phyloP scores from a whole-genome alignment of 768 basidiomycete genomes.

The Dentipellis fragilis region DNA sequence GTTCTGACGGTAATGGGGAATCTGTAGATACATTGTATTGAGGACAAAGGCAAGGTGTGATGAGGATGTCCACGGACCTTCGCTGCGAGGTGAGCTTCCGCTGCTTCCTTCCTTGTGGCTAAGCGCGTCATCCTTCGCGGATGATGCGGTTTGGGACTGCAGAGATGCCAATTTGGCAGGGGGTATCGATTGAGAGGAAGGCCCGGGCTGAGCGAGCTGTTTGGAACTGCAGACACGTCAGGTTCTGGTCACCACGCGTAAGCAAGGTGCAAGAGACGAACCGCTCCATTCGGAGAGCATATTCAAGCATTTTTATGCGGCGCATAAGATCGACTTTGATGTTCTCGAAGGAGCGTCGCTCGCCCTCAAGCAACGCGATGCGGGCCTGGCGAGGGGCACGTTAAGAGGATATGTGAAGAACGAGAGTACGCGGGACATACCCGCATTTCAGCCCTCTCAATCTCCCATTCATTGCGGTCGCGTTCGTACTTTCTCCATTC shows the following conservation, averaged over 20 bases:
- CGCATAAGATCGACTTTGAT: constrained; percentile 92
- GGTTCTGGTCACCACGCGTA: constrained; percentile 22
- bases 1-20: constrained; percentile 63
- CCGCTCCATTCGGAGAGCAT: constrained; percentile 94
- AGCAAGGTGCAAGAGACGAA: constrained; percentile 22
- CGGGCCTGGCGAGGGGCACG: constrained; percentile 54
- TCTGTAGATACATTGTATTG: constrained; percentile 31
- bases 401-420: constrained; percentile 16
- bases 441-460: constrained; percentile 98
- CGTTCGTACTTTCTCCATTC: constrained; percentile 98
- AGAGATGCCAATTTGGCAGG: constrained; percentile 57
- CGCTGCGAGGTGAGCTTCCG: constrained; percentile 77
- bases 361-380: constrained; percentile 94
- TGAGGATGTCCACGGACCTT: constrained; percentile 38
- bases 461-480: constrained; percentile 99
- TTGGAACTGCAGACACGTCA: constrained; percentile 50
- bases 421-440: constrained; percentile 36
- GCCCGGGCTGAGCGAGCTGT: constrained; percentile 55
- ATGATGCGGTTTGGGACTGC: constrained; percentile 40
- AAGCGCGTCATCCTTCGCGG: constrained; percentile 61
- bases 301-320: constrained; percentile 98
- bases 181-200: constrained; percentile 38
- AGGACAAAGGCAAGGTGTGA: constrained; percentile 8
- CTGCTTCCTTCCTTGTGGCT: constrained; percentile 75
- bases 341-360: constrained; percentile 94